Evolutionary conservation across 371 early-diverging fungal species (phyloP), one percentile per base, ranked within the genome.

Genomic region (Mucor mucedo): DNA sequence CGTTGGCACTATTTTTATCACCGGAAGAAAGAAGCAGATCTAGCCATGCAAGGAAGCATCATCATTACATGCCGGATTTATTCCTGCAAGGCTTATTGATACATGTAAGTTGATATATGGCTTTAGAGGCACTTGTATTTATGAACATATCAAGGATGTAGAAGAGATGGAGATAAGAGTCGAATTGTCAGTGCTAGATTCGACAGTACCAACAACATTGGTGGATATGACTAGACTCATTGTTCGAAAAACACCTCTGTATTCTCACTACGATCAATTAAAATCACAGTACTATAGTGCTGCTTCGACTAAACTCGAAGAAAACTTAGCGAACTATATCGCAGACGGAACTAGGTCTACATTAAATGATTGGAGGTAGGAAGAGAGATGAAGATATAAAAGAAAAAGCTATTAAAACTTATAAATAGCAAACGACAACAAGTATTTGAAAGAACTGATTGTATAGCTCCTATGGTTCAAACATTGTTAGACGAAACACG

Each of bases 1-100:
- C 87, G 1, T 60, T 86, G 11, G 83, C 84, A 3, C 48, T 84
- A 5, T 84, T 84, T 52, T 60, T 86, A 39, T 76, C 84, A 1
- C 60, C 77, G 0, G 82, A 83, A 47, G 87, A 86, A 65, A 69
- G 80, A 55, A 78, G 74, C 55, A 81, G 83, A 35, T 86, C 87
- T 2, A 83, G 84, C 44, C 87, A 86, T 65, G 84, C 87, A 33
- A 73, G 84, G 33, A 86, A 86, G 58, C 78, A 78, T 55, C 82
- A 81, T 41, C 82, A 82, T 44, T 86, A 84, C 47, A 73, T 84
- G 60, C 79, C 84, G 4, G 80, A 84, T 57, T 62, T 86, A 13
- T 86, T 82, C 63, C 65, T 84, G 7, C 87, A 86, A 60, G 87
- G 87, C 5, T 61, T 86, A 27, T 72, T 81, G 11, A 65, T 73